A percentile compares a stretch with the other conserved stretches of the same genome.
Evolutionary conservation across 2,329 filamentous ascomycete genomes (phyloP).

Genomic region (Grosmannia serpens): DNA sequence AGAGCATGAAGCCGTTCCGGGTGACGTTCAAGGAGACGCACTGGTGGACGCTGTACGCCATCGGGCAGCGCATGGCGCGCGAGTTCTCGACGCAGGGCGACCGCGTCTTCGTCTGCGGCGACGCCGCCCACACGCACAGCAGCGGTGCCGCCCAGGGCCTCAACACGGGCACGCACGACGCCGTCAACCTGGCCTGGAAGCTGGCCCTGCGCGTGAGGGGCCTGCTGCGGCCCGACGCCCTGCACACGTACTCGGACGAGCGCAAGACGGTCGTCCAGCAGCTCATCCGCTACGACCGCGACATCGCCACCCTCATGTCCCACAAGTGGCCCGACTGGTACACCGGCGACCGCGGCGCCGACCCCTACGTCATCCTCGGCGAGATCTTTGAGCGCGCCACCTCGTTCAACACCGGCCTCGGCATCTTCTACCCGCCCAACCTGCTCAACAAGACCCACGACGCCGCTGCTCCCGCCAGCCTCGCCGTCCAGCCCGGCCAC

Average conservation of each 20-base stretch:
- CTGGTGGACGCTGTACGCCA: slow-evolving; percentile 43
- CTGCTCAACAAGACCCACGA: slow-evolving; percentile 7
- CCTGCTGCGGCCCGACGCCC: slow-evolving; percentile 5
- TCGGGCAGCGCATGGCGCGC: slow-evolving; percentile 47
- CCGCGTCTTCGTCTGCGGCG: slow-evolving; percentile 34
- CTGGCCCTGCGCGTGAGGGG: slow-evolving; percentile 20
- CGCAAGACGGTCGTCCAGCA: slow-evolving; percentile 24
- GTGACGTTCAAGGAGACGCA: slow-evolving; percentile 28
- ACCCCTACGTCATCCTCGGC: slow-evolving; percentile 36
- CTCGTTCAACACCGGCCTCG: slow-evolving; percentile 49
- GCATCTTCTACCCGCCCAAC: slow-evolving; percentile 36
- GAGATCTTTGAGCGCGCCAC: slow-evolving; percentile 46
- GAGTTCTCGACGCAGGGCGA: slow-evolving; percentile 43
- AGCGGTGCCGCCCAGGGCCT: slow-evolving; percentile 52
- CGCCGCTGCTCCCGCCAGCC: background rate
- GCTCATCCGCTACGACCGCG: slow-evolving; percentile 27
- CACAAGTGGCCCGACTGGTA: slow-evolving; percentile 26
- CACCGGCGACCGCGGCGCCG: slow-evolving; percentile 25
- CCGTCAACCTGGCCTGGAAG: slow-evolving; percentile 37
- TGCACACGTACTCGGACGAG: slow-evolving; percentile 30
- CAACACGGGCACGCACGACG: slow-evolving; percentile 46
- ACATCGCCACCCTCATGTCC: slow-evolving; percentile 22
- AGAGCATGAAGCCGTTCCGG: slow-evolving; percentile 28
- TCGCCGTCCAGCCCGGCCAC: slow-evolving; percentile 24
- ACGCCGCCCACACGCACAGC: slow-evolving; percentile 43